phyloP scores from a whole-genome alignment of 208 protist species.

The Leishmania braziliensis region DNA sequence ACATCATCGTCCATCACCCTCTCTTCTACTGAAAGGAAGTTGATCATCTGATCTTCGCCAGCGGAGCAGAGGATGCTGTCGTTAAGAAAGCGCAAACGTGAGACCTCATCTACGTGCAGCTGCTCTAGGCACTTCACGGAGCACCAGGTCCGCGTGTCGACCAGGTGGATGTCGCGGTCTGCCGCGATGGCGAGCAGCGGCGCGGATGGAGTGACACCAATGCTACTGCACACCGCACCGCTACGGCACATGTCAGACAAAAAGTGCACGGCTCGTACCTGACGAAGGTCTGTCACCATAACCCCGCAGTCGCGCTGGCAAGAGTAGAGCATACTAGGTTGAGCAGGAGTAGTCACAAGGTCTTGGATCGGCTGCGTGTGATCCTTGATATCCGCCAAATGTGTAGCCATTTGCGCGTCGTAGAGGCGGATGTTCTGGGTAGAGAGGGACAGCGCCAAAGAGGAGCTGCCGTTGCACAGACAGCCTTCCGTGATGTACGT shows the following conservation, averaged over 20 bases:
- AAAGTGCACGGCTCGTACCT: slow-evolving; percentile 54
- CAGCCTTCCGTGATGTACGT: slow-evolving; percentile 77
- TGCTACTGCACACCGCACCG: slow-evolving; percentile 49
- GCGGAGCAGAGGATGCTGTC: slow-evolving; percentile 70
- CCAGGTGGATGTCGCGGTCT: slow-evolving; percentile 59
- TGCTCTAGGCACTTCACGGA: slow-evolving; percentile 45
- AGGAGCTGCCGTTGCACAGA: slow-evolving; percentile 48
- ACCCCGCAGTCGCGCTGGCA: slow-evolving; percentile 82
- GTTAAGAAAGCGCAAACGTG: slow-evolving; percentile 70
- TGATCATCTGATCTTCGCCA: slow-evolving; percentile 90
- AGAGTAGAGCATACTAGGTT: slow-evolving; percentile 63
- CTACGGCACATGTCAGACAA: slow-evolving; percentile 59
- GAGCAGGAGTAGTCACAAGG: slow-evolving; percentile 43
- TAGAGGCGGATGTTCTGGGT: slow-evolving; percentile 69
- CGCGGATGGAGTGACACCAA: slow-evolving; percentile 54
- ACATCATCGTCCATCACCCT: slow-evolving; percentile 77
- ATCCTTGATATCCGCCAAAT: slow-evolving; percentile 49
- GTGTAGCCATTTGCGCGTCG: slow-evolving; percentile 49
- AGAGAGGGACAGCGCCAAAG: slow-evolving; percentile 62
- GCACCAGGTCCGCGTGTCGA: slow-evolving; percentile 71
- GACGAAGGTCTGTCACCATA: slow-evolving; percentile 72
- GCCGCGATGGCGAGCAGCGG: slow-evolving; percentile 49
- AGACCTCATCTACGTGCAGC: slow-evolving; percentile 86
- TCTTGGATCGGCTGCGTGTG: slow-evolving; percentile 75
- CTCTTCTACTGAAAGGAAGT: slow-evolving; percentile 59